Conservation (phyloP, 495 filamentous ascomycete species). For the Talaromyces adpressus region DNA sequence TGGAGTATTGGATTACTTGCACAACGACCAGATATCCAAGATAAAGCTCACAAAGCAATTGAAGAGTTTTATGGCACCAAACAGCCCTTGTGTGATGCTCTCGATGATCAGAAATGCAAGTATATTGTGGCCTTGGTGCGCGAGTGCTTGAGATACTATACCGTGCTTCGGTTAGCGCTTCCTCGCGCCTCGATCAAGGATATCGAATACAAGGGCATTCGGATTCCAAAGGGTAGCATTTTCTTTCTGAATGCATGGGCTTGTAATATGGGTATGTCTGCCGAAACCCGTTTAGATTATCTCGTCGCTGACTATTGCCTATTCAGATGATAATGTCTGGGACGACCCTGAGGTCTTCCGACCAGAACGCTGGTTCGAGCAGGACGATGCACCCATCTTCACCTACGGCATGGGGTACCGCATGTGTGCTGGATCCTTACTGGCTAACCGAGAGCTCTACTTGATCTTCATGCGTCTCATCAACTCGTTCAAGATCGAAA, state of each 20-base stretch:
- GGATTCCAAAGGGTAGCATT: conserved; percentile 52
- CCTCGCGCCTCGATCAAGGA: conserved; percentile 55
- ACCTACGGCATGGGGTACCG: conserved; percentile 58
- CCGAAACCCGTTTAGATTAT: neutral
- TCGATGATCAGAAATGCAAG: conserved; percentile 54
- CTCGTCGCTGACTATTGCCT: neutral
- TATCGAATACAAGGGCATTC: conserved; percentile 45
- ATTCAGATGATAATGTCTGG: conserved; percentile 49
- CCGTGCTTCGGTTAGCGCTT: conserved; percentile 53
- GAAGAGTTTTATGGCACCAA: conserved; percentile 42
- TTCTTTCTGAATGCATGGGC: conserved; percentile 62
- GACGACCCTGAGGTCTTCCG: conserved; percentile 50
- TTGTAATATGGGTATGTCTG: conserved; percentile 49
- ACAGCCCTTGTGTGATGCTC: conserved; percentile 48
- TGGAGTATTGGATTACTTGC: conserved; percentile 56
- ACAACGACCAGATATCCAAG: conserved; percentile 51
- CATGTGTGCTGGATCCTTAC: conserved; percentile 58
- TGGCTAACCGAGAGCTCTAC: conserved; percentile 61
- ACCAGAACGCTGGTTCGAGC: conserved; percentile 56
- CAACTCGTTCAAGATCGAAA: conserved; percentile 50
- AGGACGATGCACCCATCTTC: conserved; percentile 54
- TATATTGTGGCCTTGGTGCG: conserved; percentile 53
- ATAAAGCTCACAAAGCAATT: conserved; percentile 50
- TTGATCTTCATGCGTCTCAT: conserved; percentile 56
- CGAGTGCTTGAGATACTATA: conserved; percentile 51